Evolutionary conservation across 345 rosid genomes (phyloP).

Genomic region (Syzygium grande): DNA sequence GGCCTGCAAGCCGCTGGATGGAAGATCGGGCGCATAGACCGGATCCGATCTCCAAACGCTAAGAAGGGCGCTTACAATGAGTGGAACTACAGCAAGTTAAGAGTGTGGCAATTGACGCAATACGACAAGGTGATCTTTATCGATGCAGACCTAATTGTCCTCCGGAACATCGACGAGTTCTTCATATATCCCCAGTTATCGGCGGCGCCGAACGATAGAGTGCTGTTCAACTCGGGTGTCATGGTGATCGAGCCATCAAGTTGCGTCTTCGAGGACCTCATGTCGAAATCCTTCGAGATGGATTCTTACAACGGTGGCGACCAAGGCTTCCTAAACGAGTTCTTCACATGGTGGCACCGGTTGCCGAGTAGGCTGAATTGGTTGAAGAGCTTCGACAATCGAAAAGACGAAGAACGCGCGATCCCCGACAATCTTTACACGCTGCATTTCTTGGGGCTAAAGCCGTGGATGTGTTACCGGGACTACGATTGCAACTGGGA

Average conservation of each 20-base stretch:
- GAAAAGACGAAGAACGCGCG: neutral
- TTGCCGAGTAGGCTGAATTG: slow-evolving; percentile 40
- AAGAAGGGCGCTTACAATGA: slow-evolving; percentile 54
- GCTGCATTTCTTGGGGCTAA: slow-evolving; percentile 66
- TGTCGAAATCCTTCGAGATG: slow-evolving; percentile 26
- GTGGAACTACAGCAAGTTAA: slow-evolving; percentile 88
- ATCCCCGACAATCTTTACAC: slow-evolving; percentile 13
- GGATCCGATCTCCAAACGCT: slow-evolving; percentile 62
- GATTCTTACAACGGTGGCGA: slow-evolving; percentile 80
- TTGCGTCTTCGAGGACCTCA: slow-evolving; percentile 53
- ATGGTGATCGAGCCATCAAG: slow-evolving; percentile 83
- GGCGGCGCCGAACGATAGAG: slow-evolving; percentile 30
- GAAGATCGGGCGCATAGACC: slow-evolving; percentile 33
- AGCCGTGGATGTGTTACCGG: slow-evolving; percentile 90
- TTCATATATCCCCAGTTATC: slow-evolving; percentile 64
- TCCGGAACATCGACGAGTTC: slow-evolving; percentile 43
- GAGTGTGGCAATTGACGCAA: slow-evolving; percentile 56
- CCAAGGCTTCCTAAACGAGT: slow-evolving; percentile 78
- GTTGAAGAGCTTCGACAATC: slow-evolving; percentile 23
- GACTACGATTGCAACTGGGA: slow-evolving; percentile 98
- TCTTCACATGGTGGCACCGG: slow-evolving; percentile 88
- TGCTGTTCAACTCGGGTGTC: slow-evolving; percentile 68
- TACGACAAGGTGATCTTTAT: slow-evolving; percentile 66
- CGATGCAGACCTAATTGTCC: slow-evolving; percentile 57
- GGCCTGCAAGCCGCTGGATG: slow-evolving; percentile 64